A percentile compares a stretch with the other conserved stretches of the same genome.
Conservation (phyloP, 768 basidiomycete species). For the Lactarius deliciosus region DNA sequence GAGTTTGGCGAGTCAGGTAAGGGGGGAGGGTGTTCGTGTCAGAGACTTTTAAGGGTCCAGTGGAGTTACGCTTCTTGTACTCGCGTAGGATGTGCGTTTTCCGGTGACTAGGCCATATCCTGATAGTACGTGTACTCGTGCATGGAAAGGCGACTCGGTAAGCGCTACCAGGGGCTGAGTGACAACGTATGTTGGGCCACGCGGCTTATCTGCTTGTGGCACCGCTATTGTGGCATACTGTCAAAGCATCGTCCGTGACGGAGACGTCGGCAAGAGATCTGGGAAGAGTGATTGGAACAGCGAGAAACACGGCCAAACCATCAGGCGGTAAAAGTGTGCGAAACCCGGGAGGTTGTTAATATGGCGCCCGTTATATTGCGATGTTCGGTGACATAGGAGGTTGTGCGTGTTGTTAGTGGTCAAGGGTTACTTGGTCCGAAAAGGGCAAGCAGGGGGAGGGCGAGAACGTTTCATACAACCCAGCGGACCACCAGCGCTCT, state of each 20-base stretch:
- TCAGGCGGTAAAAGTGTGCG: not conserved
- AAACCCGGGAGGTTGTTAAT: not conserved
- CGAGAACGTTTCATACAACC: constrained; percentile 20
- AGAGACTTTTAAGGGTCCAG: not conserved
- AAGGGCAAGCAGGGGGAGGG: not conserved
- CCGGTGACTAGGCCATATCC: constrained; percentile 24
- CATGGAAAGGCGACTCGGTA: constrained; percentile 2
- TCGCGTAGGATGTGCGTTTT: not conserved
- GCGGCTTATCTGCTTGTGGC: constrained; percentile 21
- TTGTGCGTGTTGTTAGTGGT: not conserved
- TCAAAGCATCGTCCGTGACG: not conserved
- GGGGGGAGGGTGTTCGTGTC: not conserved
- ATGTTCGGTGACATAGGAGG: constrained; percentile 11
- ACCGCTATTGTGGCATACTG: constrained; percentile 24
- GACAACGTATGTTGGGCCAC: constrained; percentile 15
- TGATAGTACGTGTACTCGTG: constrained; percentile 29
- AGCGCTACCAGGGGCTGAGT: constrained; percentile 13
- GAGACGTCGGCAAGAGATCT: constrained; percentile 2
- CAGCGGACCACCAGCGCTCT: constrained; percentile 22
- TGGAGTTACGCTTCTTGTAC: constrained; percentile 23
- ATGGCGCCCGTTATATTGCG: constrained; percentile 3
- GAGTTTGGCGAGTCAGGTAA: not conserved
- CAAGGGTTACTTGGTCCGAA: constrained; percentile 8
- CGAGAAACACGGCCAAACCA: constrained; percentile 2
- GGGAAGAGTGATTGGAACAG: not conserved